Evolutionary conservation across 2,329 filamentous ascomycete genomes (phyloP).

Genomic region (Xylariomycetidae sp.): DNA sequence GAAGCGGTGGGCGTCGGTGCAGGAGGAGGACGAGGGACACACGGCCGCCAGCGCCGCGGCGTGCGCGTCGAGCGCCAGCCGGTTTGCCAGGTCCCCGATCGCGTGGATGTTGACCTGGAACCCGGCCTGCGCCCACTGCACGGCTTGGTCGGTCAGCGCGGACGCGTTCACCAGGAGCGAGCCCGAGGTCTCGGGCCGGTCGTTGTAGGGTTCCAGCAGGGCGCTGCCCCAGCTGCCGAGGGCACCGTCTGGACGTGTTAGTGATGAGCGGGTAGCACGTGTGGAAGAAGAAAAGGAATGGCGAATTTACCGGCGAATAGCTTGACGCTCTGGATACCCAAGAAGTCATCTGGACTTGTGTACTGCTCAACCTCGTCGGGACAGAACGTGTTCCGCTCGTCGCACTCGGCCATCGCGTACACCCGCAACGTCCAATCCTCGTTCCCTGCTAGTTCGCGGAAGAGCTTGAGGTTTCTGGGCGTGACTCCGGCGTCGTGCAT

Average conservation of each 20-base stretch:
- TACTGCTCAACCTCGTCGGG: slow-evolving; percentile 41
- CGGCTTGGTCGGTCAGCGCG: slow-evolving; percentile 46
- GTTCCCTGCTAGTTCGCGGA: slow-evolving; percentile 41
- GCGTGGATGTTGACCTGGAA: slow-evolving; percentile 69
- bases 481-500: slow-evolving; percentile 63
- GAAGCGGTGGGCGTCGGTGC: slow-evolving; percentile 52
- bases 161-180: slow-evolving; percentile 62
- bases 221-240: slow-evolving; percentile 67
- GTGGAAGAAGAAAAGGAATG: too few species aligned
- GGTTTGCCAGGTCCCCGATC: slow-evolving; percentile 64
- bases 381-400: slow-evolving; percentile 58
- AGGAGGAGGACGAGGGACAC: slow-evolving; percentile 44
- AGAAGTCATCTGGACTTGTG: slow-evolving; percentile 38
- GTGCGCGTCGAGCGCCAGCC: slow-evolving; percentile 58
- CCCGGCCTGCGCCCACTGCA: slow-evolving; percentile 52
- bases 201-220: slow-evolving; percentile 63
- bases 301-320: slow-evolving; percentile 54
- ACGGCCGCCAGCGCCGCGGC: slow-evolving; percentile 46
- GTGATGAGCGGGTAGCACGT: slow-evolving; percentile 6
- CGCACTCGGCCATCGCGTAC: slow-evolving; percentile 64
- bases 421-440: slow-evolving; percentile 57
- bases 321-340: slow-evolving; percentile 60
- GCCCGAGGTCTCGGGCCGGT: slow-evolving; percentile 54
- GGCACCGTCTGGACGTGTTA: slow-evolving; percentile 52
- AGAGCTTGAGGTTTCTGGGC: slow-evolving; percentile 48